phyloP scores from a whole-genome alignment of 495 filamentous ascomycete species.

The Talaromyces nanjingensis region DNA sequence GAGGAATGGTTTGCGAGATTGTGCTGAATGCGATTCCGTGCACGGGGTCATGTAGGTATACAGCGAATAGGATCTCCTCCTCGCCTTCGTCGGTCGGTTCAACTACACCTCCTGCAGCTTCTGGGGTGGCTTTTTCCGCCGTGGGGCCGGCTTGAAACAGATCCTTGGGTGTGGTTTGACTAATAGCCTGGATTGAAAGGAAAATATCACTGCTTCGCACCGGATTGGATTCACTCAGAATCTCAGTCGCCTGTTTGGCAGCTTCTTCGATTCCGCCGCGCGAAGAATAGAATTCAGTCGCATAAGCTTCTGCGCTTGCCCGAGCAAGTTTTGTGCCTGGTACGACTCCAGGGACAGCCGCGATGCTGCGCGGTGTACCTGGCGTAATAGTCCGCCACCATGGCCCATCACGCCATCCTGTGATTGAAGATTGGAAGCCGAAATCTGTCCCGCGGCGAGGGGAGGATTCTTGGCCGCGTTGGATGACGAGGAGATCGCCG shows the following conservation, averaged over 20 bases:
- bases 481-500: slow-evolving; percentile 92
- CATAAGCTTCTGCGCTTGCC: slow-evolving; percentile 80
- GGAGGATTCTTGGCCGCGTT: slow-evolving; percentile 79
- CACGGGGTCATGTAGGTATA: slow-evolving; percentile 89
- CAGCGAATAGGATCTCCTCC: slow-evolving; percentile 69
- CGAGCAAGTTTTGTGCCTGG: slow-evolving; percentile 87
- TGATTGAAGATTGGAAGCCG: slow-evolving; percentile 46
- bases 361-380: slow-evolving; percentile 62
- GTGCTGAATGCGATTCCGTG: slow-evolving; percentile 84
- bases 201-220: slow-evolving; percentile 91
- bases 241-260: slow-evolving; percentile 65
- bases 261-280: slow-evolving; percentile 75
- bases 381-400: slow-evolving; percentile 79
- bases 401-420: slow-evolving; percentile 81
- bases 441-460: slow-evolving; percentile 56
- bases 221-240: slow-evolving; percentile 75
- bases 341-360: slow-evolving; percentile 67
- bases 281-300: slow-evolving; percentile 70
- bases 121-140: slow-evolving; percentile 43
- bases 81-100: slow-evolving; percentile 43
- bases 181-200: slow-evolving; percentile 83
- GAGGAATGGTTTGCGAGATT: slow-evolving; percentile 76
- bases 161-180: slow-evolving; percentile 49
- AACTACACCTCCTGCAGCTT: slow-evolving; percentile 43
- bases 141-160: slow-evolving; percentile 58